These are phyloP conservation scores for Sporothrix luriei DNA, from an alignment of 2,329 filamentous ascomycete genomes.

Conservation along the genomic window DNA sequence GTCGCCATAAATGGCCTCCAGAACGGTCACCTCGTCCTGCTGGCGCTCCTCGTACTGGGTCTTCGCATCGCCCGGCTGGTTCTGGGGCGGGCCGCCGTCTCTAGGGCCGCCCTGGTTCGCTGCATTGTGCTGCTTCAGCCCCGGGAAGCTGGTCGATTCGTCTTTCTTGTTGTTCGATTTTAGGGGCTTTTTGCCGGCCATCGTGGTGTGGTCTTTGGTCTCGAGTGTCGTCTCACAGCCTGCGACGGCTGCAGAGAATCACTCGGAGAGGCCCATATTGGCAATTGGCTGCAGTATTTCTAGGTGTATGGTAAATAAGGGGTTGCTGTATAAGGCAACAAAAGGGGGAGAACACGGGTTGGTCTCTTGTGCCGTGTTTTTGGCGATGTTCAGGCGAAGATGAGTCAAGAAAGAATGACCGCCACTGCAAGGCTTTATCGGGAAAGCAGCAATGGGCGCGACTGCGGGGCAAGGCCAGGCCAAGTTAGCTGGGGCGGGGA, in stretches of 20 bases:
- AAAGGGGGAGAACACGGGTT: neutral
- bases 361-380: conserved; percentile 26
- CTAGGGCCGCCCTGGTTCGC: conserved; percentile 2
- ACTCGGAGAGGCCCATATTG: conserved; percentile 51
- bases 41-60: conserved; percentile 81
- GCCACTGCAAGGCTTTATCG: conserved; percentile 21
- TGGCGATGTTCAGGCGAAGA: neutral
- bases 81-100: conserved; percentile 19
- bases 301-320: neutral
- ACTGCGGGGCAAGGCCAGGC: conserved; percentile 28
- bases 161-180: conserved; percentile 43
- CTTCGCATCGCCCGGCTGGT: conserved; percentile 46
- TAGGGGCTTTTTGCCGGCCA: conserved; percentile 60
- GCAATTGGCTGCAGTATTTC: neutral
- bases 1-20: conserved; percentile 86
- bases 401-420: conserved; percentile 26
- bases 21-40: conserved; percentile 80
- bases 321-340: neutral
- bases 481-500: neutral
- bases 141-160: conserved; percentile 55
- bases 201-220: conserved; percentile 42
- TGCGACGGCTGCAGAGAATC: conserved; percentile 52
- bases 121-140: conserved; percentile 45
- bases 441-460: conserved; percentile 25
- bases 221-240: conserved; percentile 50